Evolutionary conservation across 495 filamentous ascomycete species (phyloP).

Genomic region (Penicillium cataractarum): DNA sequence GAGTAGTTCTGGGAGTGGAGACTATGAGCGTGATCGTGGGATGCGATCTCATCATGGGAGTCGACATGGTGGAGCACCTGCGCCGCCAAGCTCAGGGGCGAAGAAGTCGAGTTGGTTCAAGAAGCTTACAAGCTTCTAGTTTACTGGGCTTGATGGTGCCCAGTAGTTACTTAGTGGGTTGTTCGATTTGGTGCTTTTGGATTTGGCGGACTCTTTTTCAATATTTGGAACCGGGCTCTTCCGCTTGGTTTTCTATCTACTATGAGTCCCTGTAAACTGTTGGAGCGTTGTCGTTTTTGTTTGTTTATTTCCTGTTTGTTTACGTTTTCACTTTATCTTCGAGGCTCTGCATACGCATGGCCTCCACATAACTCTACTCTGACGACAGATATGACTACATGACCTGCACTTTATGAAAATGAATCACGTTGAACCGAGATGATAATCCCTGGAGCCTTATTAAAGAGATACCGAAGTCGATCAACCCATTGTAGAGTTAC

Average conservation of each 20-base stretch:
- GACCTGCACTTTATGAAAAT: conserved; percentile 8
- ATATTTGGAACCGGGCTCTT: not conserved
- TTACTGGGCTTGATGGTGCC: not conserved
- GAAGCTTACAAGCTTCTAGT: conserved; percentile 46
- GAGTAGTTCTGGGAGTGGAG: conserved; percentile 47
- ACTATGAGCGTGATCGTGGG: conserved; percentile 48
- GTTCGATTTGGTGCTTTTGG: not conserved
- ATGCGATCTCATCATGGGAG: conserved; percentile 37
- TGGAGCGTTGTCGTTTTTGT: conserved; percentile 12
- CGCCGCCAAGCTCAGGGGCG: conserved; percentile 31
- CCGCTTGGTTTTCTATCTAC: not conserved
- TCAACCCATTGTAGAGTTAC: not conserved
- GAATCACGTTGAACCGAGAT: not conserved
- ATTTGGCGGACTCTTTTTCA: not conserved
- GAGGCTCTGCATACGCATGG: conserved; percentile 1
- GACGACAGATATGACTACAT: conserved; percentile 29
- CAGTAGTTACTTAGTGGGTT: not conserved
- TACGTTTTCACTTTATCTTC: not conserved
- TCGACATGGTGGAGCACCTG: conserved; percentile 29
- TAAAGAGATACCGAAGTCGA: not conserved
- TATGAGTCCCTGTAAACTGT: conserved; percentile 7
- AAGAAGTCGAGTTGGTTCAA: conserved; percentile 54
- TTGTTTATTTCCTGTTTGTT: not conserved
- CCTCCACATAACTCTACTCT: conserved; percentile 6
- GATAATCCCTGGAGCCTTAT: not conserved